Conservation (phyloP, 495 filamentous ascomycete genomes). For the Physcia stellaris region DNA sequence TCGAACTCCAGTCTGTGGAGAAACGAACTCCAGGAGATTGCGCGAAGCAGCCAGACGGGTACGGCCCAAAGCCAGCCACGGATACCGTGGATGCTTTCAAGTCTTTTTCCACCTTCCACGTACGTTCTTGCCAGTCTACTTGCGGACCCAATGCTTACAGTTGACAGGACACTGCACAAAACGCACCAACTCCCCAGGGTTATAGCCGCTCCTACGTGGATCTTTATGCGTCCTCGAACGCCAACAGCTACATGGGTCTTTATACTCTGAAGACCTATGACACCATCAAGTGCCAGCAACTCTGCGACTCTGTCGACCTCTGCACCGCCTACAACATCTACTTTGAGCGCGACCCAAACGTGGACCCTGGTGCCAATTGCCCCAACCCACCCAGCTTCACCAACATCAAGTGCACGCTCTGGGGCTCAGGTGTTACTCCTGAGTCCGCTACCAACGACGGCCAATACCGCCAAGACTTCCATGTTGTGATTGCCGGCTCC, state of each 20-base stretch:
- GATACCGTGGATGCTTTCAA: conserved; percentile 24
- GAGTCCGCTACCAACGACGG: conserved; percentile 24
- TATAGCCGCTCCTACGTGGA: conserved; percentile 27
- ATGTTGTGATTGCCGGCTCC: conserved; percentile 29
- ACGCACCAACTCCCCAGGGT: conserved; percentile 22
- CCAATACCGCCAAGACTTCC: conserved; percentile 26
- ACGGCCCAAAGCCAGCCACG: conserved; percentile 19
- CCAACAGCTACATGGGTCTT: conserved; percentile 28
- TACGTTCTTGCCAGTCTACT: background rate
- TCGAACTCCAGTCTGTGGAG: too few relatives aligned
- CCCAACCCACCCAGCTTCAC: conserved; percentile 32
- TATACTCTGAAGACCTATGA: conserved; percentile 28
- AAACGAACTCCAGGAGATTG: too few relatives aligned
- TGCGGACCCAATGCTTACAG: background rate
- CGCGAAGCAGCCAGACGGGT: conserved; percentile 14
- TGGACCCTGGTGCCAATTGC: conserved; percentile 22
- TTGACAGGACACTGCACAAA: conserved; percentile 6
- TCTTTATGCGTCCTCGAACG: conserved; percentile 21
- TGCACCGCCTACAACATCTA: conserved; percentile 36
- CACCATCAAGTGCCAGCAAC: conserved; percentile 21
- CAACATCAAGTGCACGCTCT: conserved; percentile 41
- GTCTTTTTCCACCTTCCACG: conserved; percentile 5
- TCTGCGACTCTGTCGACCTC: conserved; percentile 15
- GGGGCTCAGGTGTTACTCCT: conserved; percentile 23
- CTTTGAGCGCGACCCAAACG: conserved; percentile 31